Evolutionary conservation across 2,329 filamentous ascomycete species (phyloP).

Genomic region (Penicillium sp.): DNA sequence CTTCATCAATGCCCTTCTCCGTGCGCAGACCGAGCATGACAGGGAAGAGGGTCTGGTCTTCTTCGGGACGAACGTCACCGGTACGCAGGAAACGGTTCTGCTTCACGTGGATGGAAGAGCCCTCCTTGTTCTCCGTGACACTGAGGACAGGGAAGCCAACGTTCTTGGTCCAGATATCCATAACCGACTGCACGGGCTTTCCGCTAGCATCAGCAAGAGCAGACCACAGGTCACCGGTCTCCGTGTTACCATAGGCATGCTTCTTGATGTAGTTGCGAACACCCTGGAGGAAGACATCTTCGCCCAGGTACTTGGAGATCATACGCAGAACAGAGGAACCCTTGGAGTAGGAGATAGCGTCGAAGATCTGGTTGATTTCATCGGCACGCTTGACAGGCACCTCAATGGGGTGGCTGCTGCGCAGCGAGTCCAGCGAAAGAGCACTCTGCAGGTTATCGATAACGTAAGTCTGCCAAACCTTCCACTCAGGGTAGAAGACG

Average conservation of each 20-base stretch:
- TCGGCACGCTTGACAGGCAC: constrained; percentile 93
- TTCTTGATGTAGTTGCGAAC: constrained; percentile 89
- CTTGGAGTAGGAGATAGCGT: constrained; percentile 96
- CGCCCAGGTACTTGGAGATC: constrained; percentile 93
- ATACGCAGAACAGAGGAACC: constrained; percentile 93
- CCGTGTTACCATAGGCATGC: constrained; percentile 93
- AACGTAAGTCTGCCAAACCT: constrained; percentile 94
- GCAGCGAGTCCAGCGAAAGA: constrained; percentile 79
- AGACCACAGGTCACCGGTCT: constrained; percentile 86
- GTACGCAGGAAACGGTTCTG: constrained; percentile 94
- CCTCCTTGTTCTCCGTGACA: constrained; percentile 70
- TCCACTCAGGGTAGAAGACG: constrained; percentile 95
- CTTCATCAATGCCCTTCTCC: constrained; percentile 76
- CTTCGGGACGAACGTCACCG: constrained; percentile 87
- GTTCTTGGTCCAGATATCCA: constrained; percentile 96
- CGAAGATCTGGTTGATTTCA: constrained; percentile 97
- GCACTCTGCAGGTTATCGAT: constrained; percentile 88
- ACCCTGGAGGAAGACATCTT: constrained; percentile 89
- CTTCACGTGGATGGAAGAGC: constrained; percentile 77
- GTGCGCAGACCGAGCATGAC: constrained; percentile 84
- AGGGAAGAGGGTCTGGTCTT: constrained; percentile 83
- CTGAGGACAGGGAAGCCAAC: constrained; percentile 89
- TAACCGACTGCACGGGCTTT: constrained; percentile 84
- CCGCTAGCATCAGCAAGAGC: constrained; percentile 84
- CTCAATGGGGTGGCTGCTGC: constrained; percentile 95